Conservation (phyloP, 2,329 filamentous ascomycete species). For the Parastagonospora nodorum region DNA sequence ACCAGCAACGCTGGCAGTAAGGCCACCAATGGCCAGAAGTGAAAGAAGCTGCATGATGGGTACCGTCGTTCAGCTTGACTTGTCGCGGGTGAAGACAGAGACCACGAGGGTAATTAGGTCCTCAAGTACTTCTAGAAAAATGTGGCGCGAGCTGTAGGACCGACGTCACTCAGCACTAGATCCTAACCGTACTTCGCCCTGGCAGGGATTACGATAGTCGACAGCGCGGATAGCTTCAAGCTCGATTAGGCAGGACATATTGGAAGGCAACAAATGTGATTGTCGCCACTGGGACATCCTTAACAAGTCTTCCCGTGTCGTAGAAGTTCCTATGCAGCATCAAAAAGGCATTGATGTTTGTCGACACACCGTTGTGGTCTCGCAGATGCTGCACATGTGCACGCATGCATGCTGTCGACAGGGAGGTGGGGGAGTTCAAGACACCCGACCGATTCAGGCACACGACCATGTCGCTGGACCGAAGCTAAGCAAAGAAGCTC, state of each 20-base stretch:
- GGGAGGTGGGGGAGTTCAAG: too few relatives aligned
- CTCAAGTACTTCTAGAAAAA: slow-evolving; percentile 2
- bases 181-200: not conserved
- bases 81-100: not conserved
- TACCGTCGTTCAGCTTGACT: not conserved
- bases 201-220: slow-evolving; percentile 15
- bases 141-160: not conserved
- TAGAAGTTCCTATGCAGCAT: not conserved
- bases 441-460: not conserved
- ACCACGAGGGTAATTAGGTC: not conserved
- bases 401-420: too few relatives aligned
- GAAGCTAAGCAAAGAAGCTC: slow-evolving; percentile 23
- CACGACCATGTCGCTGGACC: slow-evolving; percentile 8
- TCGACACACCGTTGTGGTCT: too few relatives aligned
- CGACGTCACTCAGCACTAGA: slow-evolving; percentile 1
- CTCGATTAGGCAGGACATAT: slow-evolving; percentile 20
- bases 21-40: slow-evolving; percentile 34
- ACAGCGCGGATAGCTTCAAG: slow-evolving; percentile 7
- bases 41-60: slow-evolving; percentile 38
- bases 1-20: slow-evolving; percentile 33
- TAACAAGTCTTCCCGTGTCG: not conserved
- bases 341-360: too few relatives aligned
- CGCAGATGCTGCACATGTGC: too few relatives aligned
- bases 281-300: not conserved
- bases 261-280: not conserved